These are phyloP conservation scores for Stygiomarasmius scandens DNA, from an alignment of 1,284 basidiomycete genomes.

Conservation along the genomic window DNA sequence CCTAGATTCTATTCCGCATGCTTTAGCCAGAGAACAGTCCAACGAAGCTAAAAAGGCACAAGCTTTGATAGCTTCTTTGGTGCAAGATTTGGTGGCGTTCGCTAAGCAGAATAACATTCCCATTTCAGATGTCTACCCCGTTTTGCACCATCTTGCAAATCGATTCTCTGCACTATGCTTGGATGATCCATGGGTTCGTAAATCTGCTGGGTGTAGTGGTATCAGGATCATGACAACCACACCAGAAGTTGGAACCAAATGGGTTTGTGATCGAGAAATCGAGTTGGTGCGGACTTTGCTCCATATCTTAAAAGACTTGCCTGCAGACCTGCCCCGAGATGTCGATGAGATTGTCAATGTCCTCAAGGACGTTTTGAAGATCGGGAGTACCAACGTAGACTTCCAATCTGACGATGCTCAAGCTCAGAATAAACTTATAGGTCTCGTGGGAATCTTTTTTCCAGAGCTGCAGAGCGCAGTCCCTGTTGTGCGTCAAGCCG, in stretches of 20 bases:
- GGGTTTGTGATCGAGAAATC: conserved; percentile 88
- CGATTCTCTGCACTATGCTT: conserved; percentile 85
- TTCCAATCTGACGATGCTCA: conserved; percentile 42
- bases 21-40: conserved; percentile 65
- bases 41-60: conserved; percentile 65
- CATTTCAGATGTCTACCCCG: conserved; percentile 58
- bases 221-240: conserved; percentile 79
- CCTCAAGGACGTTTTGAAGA: conserved; percentile 75
- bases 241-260: conserved; percentile 74
- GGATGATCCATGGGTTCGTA: conserved; percentile 86
- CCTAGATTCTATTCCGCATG: conserved; percentile 76
- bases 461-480: conserved; percentile 90
- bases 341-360: conserved; percentile 82
- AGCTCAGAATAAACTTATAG: conserved; percentile 56
- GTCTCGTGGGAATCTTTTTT: conserved; percentile 85
- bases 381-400: conserved; percentile 62
- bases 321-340: conserved; percentile 85
- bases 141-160: conserved; percentile 78
- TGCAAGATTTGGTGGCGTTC: conserved; percentile 70
- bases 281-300: conserved; percentile 92
- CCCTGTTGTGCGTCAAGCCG: conserved; percentile 82
- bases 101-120: conserved; percentile 47
- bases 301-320: conserved; percentile 95
- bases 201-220: conserved; percentile 85
- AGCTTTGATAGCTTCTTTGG: conserved; percentile 60